A percentile compares a stretch with the other conserved stretches of the same genome.
Evolutionary conservation across 805 yeast genomes (phyloP).

Genomic region (Candida maltosa): DNA sequence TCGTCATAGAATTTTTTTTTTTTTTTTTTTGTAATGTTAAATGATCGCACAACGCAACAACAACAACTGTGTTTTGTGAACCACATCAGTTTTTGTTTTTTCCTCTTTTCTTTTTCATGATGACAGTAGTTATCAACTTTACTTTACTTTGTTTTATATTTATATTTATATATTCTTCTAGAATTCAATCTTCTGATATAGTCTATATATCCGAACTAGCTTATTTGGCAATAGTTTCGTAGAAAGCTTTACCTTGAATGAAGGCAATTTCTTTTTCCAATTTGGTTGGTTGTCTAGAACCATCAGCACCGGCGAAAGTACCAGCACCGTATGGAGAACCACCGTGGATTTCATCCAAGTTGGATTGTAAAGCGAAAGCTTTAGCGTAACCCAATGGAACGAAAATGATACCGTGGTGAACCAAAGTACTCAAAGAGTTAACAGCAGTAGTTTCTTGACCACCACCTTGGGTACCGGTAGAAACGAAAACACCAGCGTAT

Average conservation of each 20-base stretch:
- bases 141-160: too few species aligned
- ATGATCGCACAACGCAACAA: too few species aligned
- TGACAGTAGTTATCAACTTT: too few species aligned
- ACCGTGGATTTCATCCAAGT: slow-evolving; percentile 68
- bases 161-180: too few species aligned
- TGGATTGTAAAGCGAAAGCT: slow-evolving; percentile 50
- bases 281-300: slow-evolving; percentile 64
- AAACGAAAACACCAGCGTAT: slow-evolving; percentile 67
- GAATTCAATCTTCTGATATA: too few species aligned
- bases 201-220: too few species aligned
- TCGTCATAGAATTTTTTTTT: too few species aligned
- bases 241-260: slow-evolving; percentile 65
- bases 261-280: slow-evolving; percentile 62
- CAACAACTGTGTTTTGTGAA: too few species aligned
- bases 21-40: too few species aligned
- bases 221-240: too few species aligned
- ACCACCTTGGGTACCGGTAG: slow-evolving; percentile 77
- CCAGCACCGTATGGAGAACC: slow-evolving; percentile 90
- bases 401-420: slow-evolving; percentile 78
- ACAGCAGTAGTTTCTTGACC: slow-evolving; percentile 76
- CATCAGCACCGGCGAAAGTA: slow-evolving; percentile 71
- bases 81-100: too few species aligned
- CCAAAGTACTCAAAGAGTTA: slow-evolving; percentile 59
- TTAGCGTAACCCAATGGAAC: slow-evolving; percentile 75
- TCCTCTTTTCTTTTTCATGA: too few species aligned